Percentiles rank a stretch among this genome's conserved stretches.
Conservation (phyloP, 805 yeast species). For the Candida tallmaniae region DNA sequence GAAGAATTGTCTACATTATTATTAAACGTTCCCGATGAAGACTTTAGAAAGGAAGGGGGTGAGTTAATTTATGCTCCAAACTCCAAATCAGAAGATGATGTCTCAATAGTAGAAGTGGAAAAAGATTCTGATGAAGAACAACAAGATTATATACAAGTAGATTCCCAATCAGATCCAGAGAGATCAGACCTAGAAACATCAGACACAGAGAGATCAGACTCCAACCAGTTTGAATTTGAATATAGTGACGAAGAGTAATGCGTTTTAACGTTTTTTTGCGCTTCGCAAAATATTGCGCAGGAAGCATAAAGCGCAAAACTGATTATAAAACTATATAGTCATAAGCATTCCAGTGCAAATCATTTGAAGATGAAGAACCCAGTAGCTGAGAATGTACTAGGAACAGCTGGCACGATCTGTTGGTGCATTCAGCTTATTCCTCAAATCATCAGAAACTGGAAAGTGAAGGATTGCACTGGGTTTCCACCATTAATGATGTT, state of each 20-base stretch:
- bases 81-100: no score
- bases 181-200: no score
- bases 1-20: no score
- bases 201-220: no score
- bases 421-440: conserved; percentile 94
- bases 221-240: conserved; percentile 43
- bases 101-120: no score
- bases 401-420: conserved; percentile 82
- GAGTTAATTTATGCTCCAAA: conserved; percentile 21
- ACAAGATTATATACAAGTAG: no score
- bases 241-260: conserved; percentile 20
- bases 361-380: conserved; percentile 9
- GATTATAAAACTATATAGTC: no score
- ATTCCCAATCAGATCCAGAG: no score
- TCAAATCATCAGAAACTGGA: conserved; percentile 72
- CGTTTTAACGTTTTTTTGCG: no score
- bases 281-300: no score
- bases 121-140: neutral
- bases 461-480: conserved; percentile 77
- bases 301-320: no score
- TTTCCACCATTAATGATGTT: conserved; percentile 86
- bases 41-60: conserved; percentile 11
- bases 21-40: conserved; percentile 1
- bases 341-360: no score
- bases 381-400: conserved; percentile 69